phyloP scores from a whole-genome alignment of 2,329 filamentous ascomycete genomes.

The Stagonosporopsis rhizophila region DNA sequence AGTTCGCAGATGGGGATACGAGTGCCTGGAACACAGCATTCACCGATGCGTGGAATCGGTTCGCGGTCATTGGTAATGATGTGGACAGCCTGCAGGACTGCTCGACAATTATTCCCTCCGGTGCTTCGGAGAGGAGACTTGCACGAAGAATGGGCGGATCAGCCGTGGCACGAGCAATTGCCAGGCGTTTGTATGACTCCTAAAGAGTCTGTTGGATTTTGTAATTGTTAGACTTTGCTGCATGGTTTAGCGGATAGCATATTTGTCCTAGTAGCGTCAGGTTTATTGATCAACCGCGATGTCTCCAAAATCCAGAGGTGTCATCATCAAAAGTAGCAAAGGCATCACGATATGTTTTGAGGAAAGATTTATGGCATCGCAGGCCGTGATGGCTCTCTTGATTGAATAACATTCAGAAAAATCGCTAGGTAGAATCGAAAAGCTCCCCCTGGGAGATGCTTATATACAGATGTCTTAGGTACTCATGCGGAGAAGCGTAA shows the following conservation, averaged over 20 bases:
- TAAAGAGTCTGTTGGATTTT: neutral
- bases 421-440: slow-evolving; percentile 18
- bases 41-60: slow-evolving; percentile 30
- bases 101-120: slow-evolving; percentile 26
- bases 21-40: slow-evolving; percentile 31
- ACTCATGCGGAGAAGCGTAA: slow-evolving; percentile 12
- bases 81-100: slow-evolving; percentile 30
- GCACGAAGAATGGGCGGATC: slow-evolving; percentile 8
- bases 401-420: slow-evolving; percentile 16
- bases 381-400: slow-evolving; percentile 6
- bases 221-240: neutral
- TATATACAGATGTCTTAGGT: slow-evolving; percentile 20
- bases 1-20: slow-evolving; percentile 25
- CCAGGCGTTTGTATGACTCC: slow-evolving; percentile 12
- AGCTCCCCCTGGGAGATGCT: slow-evolving; percentile 17
- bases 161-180: slow-evolving; percentile 13
- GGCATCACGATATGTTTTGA: neutral
- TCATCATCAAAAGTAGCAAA: neutral
- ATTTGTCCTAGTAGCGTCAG: neutral
- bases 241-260: neutral
- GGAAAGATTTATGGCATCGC: neutral
- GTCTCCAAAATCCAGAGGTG: neutral
- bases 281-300: neutral
- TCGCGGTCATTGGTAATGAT: slow-evolving; percentile 33
- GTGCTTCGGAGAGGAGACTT: slow-evolving; percentile 12